Percentiles rank a stretch among this genome's conserved stretches.
These are phyloP conservation scores for Exsudoporus floridanus DNA, from an alignment of 1,284 basidiomycete genomes.

Conservation along the genomic window DNA sequence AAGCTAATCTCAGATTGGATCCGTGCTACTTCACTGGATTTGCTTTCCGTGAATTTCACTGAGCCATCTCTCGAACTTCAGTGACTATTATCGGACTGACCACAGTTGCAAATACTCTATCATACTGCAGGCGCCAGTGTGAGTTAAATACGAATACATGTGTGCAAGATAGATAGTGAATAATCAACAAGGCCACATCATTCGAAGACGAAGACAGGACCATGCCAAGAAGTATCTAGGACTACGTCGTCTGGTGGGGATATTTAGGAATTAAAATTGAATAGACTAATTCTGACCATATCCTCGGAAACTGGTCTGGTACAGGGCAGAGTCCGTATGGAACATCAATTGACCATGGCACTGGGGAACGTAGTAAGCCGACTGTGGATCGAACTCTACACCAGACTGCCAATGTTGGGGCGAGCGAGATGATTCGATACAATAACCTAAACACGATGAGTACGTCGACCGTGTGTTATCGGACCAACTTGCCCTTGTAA, in stretches of 20 bases:
- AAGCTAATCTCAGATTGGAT: no score
- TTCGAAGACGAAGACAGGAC: not conserved
- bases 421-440: not conserved
- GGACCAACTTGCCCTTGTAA: constrained; percentile 9
- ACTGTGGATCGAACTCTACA: not conserved
- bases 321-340: not conserved
- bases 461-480: not conserved
- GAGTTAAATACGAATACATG: constrained; percentile 6
- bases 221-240: not conserved
- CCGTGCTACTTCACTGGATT: no score
- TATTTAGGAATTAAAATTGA: not conserved
- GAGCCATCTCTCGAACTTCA: no score
- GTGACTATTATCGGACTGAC: no score
- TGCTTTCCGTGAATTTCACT: no score
- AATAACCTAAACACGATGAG: constrained; percentile 10
- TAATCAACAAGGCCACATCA: constrained; percentile 6
- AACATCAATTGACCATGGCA: not conserved
- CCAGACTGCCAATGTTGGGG: not conserved
- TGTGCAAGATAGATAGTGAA: not conserved
- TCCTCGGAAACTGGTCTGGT: not conserved
- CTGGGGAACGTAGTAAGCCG: not conserved
- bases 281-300: not conserved
- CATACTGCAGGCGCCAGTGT: no score
- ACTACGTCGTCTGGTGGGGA: not conserved
- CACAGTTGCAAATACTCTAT: no score